These are phyloP conservation scores for Wickerhamomyces bisporus DNA, from an alignment of 805 yeast genomes.

Conservation along the genomic window DNA sequence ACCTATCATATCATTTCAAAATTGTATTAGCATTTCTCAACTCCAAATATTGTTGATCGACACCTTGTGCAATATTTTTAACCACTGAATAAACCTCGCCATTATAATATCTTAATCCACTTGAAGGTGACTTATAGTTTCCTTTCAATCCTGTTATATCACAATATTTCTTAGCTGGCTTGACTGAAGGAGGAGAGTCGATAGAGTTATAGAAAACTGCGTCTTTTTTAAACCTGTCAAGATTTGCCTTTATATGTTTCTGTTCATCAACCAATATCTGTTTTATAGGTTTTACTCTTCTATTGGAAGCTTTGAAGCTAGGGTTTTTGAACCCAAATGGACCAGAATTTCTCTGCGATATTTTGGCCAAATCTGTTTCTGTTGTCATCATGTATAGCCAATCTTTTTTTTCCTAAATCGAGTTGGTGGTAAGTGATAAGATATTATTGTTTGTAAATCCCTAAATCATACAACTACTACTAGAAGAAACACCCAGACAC, in stretches of 20 bases:
- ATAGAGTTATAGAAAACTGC: conserved; percentile 66
- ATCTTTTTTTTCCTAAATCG: too few species aligned
- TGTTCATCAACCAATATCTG: conserved; percentile 76
- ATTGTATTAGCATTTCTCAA: conserved; percentile 86
- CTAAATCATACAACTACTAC: too few species aligned
- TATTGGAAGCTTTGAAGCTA: conserved; percentile 42
- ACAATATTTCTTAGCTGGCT: conserved; percentile 80
- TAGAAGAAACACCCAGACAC: too few species aligned
- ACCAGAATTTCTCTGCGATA: conserved; percentile 12
- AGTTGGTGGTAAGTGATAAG: too few species aligned
- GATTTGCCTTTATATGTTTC: conserved; percentile 45
- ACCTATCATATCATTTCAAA: conserved; percentile 57
- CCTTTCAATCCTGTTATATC: conserved; percentile 90
- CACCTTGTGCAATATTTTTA: conserved; percentile 79
- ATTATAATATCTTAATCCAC: conserved; percentile 73
- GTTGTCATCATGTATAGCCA: not conserved
- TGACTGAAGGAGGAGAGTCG: conserved; percentile 82
- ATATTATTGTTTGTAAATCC: too few species aligned
- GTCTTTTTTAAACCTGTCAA: conserved; percentile 31
- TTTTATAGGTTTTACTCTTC: conserved; percentile 68
- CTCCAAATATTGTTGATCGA: conserved; percentile 87
- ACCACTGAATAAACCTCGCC: conserved; percentile 78
- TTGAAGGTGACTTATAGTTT: conserved; percentile 67
- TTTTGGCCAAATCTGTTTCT: conserved; percentile 8
- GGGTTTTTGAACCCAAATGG: conserved; percentile 58